Percentiles rank a stretch among this genome's conserved stretches.
phyloP scores from a whole-genome alignment of 139 green algal genomes.

The Gonium pectorale region DNA sequence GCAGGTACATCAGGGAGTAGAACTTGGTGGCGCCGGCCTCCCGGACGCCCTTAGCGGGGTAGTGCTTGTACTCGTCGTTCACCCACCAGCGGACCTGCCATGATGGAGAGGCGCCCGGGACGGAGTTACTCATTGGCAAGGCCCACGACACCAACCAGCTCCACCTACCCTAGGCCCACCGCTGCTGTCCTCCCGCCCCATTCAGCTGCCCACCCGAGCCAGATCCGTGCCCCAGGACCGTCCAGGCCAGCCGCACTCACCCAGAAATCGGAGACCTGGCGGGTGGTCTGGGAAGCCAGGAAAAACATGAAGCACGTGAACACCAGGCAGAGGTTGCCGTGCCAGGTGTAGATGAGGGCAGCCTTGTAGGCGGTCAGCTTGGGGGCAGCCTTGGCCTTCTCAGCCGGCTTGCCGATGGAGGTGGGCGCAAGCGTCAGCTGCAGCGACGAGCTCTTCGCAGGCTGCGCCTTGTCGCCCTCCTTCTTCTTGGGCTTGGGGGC shows the following conservation, averaged over 20 bases:
- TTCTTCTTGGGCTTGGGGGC: slow-evolving; percentile 51
- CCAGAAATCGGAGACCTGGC: slow-evolving; percentile 56
- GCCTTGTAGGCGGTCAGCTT: slow-evolving; percentile 14
- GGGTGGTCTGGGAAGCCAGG: slow-evolving; percentile 60
- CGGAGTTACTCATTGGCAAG: too few species aligned
- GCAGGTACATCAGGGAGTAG: slow-evolving; percentile 65
- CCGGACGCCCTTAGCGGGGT: neutral
- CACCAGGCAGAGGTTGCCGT: slow-evolving; percentile 49
- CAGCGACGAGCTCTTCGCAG: neutral
- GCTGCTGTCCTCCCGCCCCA: too few species aligned
- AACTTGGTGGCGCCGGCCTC: slow-evolving; percentile 18
- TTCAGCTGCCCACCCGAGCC: too few species aligned
- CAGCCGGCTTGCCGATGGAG: neutral
- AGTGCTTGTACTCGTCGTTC: slow-evolving; percentile 28
- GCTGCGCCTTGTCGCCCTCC: neutral
- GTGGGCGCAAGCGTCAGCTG: slow-evolving; percentile 39
- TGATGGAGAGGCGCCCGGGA: too few species aligned
- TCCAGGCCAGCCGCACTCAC: too few species aligned
- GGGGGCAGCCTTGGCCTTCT: neutral
- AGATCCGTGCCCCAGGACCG: too few species aligned
- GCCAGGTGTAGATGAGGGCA: slow-evolving; percentile 51
- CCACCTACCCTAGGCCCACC: too few species aligned
- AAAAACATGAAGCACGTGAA: slow-evolving; percentile 62
- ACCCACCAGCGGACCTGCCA: slow-evolving; percentile 51
- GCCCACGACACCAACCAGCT: too few species aligned